A percentile compares a stretch with the other conserved stretches of the same genome.
Conservation (phyloP, 768 basidiomycete genomes). For the Peribolospora kevripleyi region DNA sequence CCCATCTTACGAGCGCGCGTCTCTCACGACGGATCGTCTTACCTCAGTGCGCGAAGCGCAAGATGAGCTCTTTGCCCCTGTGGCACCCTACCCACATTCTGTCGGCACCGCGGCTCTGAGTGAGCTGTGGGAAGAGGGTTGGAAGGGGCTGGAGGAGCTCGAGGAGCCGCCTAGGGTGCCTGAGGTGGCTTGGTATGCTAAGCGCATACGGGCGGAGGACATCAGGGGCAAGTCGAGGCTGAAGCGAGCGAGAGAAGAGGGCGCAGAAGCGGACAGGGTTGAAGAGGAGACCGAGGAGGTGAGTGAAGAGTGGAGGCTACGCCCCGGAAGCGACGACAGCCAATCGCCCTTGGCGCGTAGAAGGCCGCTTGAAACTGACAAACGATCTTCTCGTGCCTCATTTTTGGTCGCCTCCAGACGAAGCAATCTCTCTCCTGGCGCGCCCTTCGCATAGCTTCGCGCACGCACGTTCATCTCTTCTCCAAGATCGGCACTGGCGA, state of each 20-base stretch:
- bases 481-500: constrained; percentile 55
- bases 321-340: no score
- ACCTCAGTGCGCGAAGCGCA: no score
- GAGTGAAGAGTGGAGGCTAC: constrained; percentile 1
- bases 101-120: constrained; percentile 2
- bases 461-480: constrained; percentile 48
- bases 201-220: constrained; percentile 1
- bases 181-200: constrained; percentile 1
- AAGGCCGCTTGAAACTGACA: no score
- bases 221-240: background rate
- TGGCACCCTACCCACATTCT: no score
- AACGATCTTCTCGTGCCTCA: no score
- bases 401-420: background rate
- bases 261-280: constrained; percentile 11
- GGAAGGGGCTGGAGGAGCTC: constrained; percentile 1
- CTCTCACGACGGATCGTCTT: no score
- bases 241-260: background rate
- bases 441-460: constrained; percentile 48
- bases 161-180: background rate
- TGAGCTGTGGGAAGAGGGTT: constrained; percentile 1
- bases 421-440: constrained; percentile 50
- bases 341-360: no score
- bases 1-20: no score
- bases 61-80: no score
- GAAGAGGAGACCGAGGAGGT: constrained; percentile 42